phyloP scores from a whole-genome alignment of 768 basidiomycete genomes.

The Boletellus ananiceps region DNA sequence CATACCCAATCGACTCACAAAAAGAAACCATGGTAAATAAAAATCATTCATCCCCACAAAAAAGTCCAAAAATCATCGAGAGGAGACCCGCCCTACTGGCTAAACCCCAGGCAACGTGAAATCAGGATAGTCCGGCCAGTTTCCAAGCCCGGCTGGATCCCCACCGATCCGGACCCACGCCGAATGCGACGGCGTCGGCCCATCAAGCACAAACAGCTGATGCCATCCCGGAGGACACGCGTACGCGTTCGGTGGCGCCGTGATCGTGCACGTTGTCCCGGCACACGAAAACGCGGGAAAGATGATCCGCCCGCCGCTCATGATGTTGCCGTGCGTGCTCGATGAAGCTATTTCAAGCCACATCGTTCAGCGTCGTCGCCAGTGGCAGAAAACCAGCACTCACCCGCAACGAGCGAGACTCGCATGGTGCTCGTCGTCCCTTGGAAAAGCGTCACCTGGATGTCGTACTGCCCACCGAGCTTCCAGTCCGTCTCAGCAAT shows the following conservation, averaged over 20 bases:
- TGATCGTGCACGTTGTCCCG: constrained; percentile 71
- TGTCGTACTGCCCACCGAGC: constrained; percentile 49
- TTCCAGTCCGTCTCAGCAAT: constrained; percentile 60
- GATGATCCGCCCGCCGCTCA: constrained; percentile 61
- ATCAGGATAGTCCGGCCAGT: constrained; percentile 68
- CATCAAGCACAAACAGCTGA: constrained; percentile 72
- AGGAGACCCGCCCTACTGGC: too few relatives aligned
- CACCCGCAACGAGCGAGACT: constrained; percentile 63
- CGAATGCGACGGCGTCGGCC: constrained; percentile 73
- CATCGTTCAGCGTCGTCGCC: not conserved
- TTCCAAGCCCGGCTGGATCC: constrained; percentile 63
- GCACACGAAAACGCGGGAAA: constrained; percentile 70
- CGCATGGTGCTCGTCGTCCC: constrained; percentile 45
- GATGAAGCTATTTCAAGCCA: constrained; percentile 49
- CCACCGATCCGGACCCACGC: constrained; percentile 76
- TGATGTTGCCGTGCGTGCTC: constrained; percentile 73
- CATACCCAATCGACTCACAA: too few relatives aligned
- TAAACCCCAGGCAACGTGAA: constrained; percentile 63
- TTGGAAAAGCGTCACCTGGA: constrained; percentile 42
- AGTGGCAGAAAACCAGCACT: constrained; percentile 10
- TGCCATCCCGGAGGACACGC: constrained; percentile 76
- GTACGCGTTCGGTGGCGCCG: constrained; percentile 64
- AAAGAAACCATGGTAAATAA: too few relatives aligned
- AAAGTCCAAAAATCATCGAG: too few relatives aligned
- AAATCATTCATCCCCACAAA: too few relatives aligned